Percentiles rank a stretch among this genome's conserved stretches.
Evolutionary conservation across 306 rosid genomes (phyloP).

Genomic region (Sindora glabra): DNA sequence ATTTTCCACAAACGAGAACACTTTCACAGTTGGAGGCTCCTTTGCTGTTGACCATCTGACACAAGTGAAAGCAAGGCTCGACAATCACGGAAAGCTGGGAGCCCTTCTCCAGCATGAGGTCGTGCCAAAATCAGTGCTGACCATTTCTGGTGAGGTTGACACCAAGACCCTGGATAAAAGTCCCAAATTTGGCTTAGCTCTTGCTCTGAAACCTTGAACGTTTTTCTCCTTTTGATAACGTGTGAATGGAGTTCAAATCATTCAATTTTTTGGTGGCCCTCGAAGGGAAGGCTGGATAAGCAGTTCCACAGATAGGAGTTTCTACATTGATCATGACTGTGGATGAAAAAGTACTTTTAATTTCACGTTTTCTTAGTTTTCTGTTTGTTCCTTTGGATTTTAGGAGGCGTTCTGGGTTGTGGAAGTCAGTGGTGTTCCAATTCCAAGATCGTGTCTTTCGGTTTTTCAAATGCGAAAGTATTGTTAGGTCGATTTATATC

Average conservation of each 20-base stretch:
- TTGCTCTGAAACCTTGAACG: conserved; percentile 83
- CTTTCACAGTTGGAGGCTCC: conserved; percentile 80
- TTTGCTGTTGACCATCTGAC: conserved; percentile 71
- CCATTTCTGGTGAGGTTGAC: conserved; percentile 87
- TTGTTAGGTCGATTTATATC: no score
- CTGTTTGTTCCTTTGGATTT: conserved; percentile 12
- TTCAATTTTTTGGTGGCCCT: conserved; percentile 62
- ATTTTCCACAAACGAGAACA: conserved; percentile 87
- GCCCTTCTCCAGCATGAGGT: conserved; percentile 87
- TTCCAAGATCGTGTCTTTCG: no score
- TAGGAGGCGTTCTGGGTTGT: conserved; percentile 25
- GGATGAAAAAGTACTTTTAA: conserved; percentile 55
- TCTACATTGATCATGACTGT: conserved; percentile 26
- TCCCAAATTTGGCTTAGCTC: conserved; percentile 80
- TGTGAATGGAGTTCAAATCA: conserved; percentile 15
- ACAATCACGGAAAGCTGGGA: conserved; percentile 75
- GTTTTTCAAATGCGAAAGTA: no score
- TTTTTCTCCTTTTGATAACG: conserved; percentile 7
- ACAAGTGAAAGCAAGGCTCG: conserved; percentile 72
- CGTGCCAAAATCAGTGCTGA: conserved; percentile 77
- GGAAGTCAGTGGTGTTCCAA: no score
- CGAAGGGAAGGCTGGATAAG: conserved; percentile 54
- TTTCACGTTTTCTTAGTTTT: no score
- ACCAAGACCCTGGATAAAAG: conserved; percentile 74
- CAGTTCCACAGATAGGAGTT: conserved; percentile 48